Base-by-base conservation (phyloP, 1,284 basidiomycete species). In the Spongiforma sp. region DNA sequence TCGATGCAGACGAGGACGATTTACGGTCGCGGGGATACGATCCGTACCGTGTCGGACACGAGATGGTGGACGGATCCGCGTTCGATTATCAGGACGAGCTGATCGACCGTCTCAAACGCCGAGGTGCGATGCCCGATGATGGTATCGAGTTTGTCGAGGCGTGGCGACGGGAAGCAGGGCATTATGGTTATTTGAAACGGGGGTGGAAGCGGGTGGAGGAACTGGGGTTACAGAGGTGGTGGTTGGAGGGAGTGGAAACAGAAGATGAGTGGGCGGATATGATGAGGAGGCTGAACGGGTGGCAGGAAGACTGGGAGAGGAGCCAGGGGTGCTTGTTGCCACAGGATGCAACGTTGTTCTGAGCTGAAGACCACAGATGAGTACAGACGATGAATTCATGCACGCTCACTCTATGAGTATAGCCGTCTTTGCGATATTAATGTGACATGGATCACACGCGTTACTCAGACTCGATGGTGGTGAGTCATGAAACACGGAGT, bases 71-170 rank as follows among this genome's bases (percentile, higher is more conserved):
- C 14, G 74, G 76, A 24, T 79, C 78, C 28, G 75, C 78, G 11
- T 80, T 79, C 60, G 81, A 81, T 58, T 86, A 87, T 67, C 83
- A 86, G 70, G 82, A 86, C 62, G 69, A 72, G 19, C 73, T 87
- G 2, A 77, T 86, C 21, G 75, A 78, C 24, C 80, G 79, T 63
- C 71, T 87, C 59, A 83, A 84, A 71, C 66, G 73, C 54, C 69
- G 73, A 63, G 79, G 79, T 46, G 79, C 73, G 12, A 73, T 85
- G 39, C 79, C 81, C 14, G 67, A 82, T 57, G 77, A 81, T 53
- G 82, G 82, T 3, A 73, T 70, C 65, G 80, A 79, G 30, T 86
- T 77, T 63, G 84, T 85, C 6, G 85, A 86, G 69, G 62, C 70
- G 14, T 86, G 85, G 86, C 72, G 85, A 50, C 75, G 81, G 43